Base-by-base conservation (phyloP, 2,329 filamentous ascomycete genomes). In the Botryotinia calthae region DNA sequence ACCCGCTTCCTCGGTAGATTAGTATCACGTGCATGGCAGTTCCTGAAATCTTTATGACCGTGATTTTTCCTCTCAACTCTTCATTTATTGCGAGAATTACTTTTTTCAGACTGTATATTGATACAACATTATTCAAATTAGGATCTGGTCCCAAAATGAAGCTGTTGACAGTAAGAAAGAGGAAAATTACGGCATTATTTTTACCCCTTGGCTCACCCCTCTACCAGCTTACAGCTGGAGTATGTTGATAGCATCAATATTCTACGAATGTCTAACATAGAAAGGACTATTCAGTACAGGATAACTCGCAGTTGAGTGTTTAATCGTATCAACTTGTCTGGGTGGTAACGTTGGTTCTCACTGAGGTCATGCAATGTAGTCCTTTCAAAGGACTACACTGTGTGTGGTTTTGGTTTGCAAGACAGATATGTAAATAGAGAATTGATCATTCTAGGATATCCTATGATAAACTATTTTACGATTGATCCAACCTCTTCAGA, bases 1-100 rank as follows among this genome's bases (percentile, higher is more conserved):
- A 28, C n/a, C 51, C 66, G n/a, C 4, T 67, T 51, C 63, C 63
- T 72, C 70, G 70, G 70, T 42, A 56, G 48, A n/a, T 31, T 18
- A 22, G 12, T 10, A 31, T 68, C 65, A 68, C 65, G 65, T 68
- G 65, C 14, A 22, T 14, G 9, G 3, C 6, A 18, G 1, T n/a
- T 42, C n/a, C 28, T 8, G 54, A 58, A 20, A 58, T 20, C 28
- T 58, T 20, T n/a, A 16, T n/a, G 25, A n/a, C 16, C 6, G 25
- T 54, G 48, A 54, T 54, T 7, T 54, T n/a, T 8, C 25, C 25
- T n/a, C 54, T 58, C 28, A 58, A 31, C 18, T 31, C 28, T n/a
- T 59, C 28, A 37, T 31, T 34, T 2, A 12, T 22, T 40, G 18
- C 31, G 4, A 37, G 0, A 12, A 22, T 25, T 7, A 7, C 20